Conservation (phyloP, 495 filamentous ascomycete genomes). For the Massariosphaeria phaeospora region DNA sequence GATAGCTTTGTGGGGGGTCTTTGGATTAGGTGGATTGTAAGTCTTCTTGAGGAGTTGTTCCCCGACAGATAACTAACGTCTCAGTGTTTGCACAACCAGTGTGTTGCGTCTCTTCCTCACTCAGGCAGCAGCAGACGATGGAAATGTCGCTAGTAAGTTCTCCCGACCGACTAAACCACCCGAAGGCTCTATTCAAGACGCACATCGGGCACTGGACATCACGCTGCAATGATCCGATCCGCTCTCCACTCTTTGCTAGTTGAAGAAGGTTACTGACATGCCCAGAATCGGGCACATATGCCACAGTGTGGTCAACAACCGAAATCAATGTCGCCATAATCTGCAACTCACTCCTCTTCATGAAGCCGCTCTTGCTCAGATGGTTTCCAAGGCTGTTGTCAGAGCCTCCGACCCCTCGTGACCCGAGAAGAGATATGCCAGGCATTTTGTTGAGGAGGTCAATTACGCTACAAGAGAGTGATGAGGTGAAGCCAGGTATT, state of each 20-base stretch:
- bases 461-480: too few species aligned
- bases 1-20: conserved; percentile 49
- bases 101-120: conserved; percentile 24
- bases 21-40: conserved; percentile 51
- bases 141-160: conserved; percentile 18
- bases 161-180: too few species aligned
- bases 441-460: background rate
- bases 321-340: conserved; percentile 42
- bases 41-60: conserved; percentile 3
- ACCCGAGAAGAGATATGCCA: background rate
- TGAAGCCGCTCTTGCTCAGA: conserved; percentile 35
- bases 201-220: too few species aligned
- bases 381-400: conserved; percentile 34
- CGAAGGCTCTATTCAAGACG: too few species aligned
- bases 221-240: conserved; percentile 1
- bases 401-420: background rate
- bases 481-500: too few species aligned
- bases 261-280: background rate
- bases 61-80: background rate
- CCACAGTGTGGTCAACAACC: conserved; percentile 37
- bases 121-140: background rate
- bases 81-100: conserved; percentile 35
- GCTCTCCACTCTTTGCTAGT: too few species aligned
- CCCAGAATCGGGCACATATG: conserved; percentile 28
- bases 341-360: conserved; percentile 38